A percentile compares a stretch with the other conserved stretches of the same genome.
These are phyloP conservation scores for Zygosaccharomyces kombuchaensis DNA, from an alignment of 805 yeast genomes.

Conservation along the genomic window DNA sequence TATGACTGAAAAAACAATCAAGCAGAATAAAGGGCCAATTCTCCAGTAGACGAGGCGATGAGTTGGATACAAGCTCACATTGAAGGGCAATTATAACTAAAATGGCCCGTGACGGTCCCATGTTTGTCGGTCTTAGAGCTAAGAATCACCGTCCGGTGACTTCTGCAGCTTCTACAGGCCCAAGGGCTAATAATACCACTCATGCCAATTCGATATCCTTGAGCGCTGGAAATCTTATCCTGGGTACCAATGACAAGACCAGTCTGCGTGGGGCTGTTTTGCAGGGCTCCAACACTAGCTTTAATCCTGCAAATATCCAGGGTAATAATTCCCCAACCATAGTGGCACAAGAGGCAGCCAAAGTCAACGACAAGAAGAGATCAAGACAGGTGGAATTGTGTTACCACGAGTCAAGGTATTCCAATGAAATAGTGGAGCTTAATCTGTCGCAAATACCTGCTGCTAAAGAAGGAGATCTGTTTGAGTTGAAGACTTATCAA, in stretches of 20 bases:
- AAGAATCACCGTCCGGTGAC: slow-evolving; percentile 14
- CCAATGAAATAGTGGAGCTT: slow-evolving; percentile 55
- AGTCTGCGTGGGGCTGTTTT: not conserved
- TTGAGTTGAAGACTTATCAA: slow-evolving; percentile 55
- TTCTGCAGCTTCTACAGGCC: slow-evolving; percentile 8
- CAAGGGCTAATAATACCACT: slow-evolving; percentile 19
- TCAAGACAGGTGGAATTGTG: slow-evolving; percentile 24
- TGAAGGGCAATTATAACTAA: not conserved
- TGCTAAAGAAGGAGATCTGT: slow-evolving; percentile 68
- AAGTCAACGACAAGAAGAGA: slow-evolving; percentile 7
- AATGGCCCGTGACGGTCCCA: slow-evolving; percentile 15
- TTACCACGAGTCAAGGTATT: slow-evolving; percentile 64
- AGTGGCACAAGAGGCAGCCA: not conserved
- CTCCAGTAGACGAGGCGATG: not conserved
- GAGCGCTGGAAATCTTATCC: slow-evolving; percentile 26
- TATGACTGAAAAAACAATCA: not conserved
- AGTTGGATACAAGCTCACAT: not conserved
- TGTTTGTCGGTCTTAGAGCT: slow-evolving; percentile 21
- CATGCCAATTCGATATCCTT: slow-evolving; percentile 26
- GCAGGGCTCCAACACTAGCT: not conserved
- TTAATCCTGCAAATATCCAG: not conserved
- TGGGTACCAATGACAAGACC: slow-evolving; percentile 19
- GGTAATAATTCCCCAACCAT: not conserved
- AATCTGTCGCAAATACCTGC: slow-evolving; percentile 59
- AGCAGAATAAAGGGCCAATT: not conserved